Percentiles rank a stretch among this genome's conserved stretches.
phyloP scores from a whole-genome alignment of 768 basidiomycete genomes.

The Macrocybe gigantea region DNA sequence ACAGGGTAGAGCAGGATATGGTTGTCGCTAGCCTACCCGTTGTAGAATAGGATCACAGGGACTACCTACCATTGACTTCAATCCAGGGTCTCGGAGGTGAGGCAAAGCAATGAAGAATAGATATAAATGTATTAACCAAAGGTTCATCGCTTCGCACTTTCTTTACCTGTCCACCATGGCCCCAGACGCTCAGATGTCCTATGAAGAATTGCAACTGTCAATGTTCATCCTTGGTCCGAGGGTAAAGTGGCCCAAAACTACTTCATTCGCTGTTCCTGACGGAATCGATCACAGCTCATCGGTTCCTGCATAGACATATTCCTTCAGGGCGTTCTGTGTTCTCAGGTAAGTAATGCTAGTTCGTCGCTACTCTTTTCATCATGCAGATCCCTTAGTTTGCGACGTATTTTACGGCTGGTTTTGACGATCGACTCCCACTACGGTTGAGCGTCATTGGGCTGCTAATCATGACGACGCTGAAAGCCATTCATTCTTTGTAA shows the following conservation, averaged over 20 bases:
- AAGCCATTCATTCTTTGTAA: constrained; percentile 25
- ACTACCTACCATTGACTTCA: no score
- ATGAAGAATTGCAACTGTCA: constrained; percentile 16
- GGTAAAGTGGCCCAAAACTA: constrained; percentile 12
- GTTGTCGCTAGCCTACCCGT: no score
- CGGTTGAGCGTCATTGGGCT: constrained; percentile 18
- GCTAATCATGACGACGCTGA: constrained; percentile 19
- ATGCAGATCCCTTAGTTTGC: constrained; percentile 14
- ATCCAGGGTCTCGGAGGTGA: no score
- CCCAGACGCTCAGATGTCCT: constrained; percentile 10
- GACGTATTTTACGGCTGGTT: constrained; percentile 17
- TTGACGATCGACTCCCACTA: constrained; percentile 15
- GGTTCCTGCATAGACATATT: constrained; percentile 22
- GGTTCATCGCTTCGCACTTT: no score
- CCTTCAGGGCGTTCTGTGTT: constrained; percentile 23
- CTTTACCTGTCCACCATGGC: no score
- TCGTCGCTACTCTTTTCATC: neutral
- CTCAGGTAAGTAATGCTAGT: constrained; percentile 16
- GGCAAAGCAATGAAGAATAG: no score
- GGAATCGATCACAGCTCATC: constrained; percentile 14
- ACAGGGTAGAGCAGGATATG: no score
- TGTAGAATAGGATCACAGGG: no score
- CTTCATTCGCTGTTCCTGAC: neutral
- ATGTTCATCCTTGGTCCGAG: constrained; percentile 25
- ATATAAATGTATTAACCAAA: no score